Base-by-base conservation (phyloP, 208 protist species). In the Blastocrithidia nonstop region DNA sequence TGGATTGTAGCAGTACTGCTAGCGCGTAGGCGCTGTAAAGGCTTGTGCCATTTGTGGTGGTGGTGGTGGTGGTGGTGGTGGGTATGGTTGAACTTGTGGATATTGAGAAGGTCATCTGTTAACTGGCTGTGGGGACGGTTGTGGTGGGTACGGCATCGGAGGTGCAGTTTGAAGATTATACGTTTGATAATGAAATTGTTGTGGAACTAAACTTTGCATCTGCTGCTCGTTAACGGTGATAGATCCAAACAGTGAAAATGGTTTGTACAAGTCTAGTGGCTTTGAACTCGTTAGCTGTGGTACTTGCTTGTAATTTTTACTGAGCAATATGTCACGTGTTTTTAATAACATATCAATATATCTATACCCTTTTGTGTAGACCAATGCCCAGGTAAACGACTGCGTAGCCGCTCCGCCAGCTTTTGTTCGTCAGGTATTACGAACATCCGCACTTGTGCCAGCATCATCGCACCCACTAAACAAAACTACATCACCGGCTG, bases 241-340 rank as follows among this genome's bases (percentile, higher is more conserved):
- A 28, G 63, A 31, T 11, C 86, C 86, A 48, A 91, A 94, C 38
- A 94, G 61, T 7, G 72, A 85, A 55, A 94, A 94, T 24, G 78
- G 60, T 51, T 84, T 85, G 63, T 84, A 79, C 33, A 94, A 60
- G 50, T 94, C 86, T 19, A 91, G 54, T 11, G 86, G 86, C 50
- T 91, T 94, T 8, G 73, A 84, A 61, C 78, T 84, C 6, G 79
- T 82, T n/a, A 94, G 61, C 61, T 94, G 86, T 13, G 86, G 82
- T 19, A 90, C 70, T 60, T 94, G 86, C 36, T 65, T 61, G 44
- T 78, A 88, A 13, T 66, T 57, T 35, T 86, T 77, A 39, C 71
- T 37, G 0, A 57, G 53, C 41, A 94, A 63, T 40, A 81, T 66
- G 19, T 91, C 67, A 19, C 86, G 55, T 20, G 73, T 86, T 44